Evolutionary conservation across 2,329 filamentous ascomycete genomes (phyloP), one percentile per base, ranked within the genome.

Genomic region (Aspergillus chevalieri): DNA sequence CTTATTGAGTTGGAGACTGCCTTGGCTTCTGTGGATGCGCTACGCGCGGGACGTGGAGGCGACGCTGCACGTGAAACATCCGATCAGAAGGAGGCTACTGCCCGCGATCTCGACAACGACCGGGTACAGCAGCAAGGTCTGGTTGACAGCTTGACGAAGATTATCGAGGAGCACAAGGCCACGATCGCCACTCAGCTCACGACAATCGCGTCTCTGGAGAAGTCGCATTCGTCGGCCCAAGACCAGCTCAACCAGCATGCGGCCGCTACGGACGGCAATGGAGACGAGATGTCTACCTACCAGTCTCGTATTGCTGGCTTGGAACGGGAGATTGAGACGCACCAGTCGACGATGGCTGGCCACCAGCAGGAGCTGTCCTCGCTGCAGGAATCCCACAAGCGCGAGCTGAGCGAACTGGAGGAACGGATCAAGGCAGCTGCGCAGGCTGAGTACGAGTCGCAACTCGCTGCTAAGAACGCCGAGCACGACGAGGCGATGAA

Each of bases 131-230:
- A 88, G 52, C 73, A 84, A 50, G 75, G 79, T 33, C 71, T 84
- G 44, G 72, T 87, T 30, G 72, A 76, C 33, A 76, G 75, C 42
- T 71, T 96, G 39, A 86, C 87, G 54, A 78, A 72, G 51, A 85
- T 95, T 64, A 85, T 96, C 47, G 83, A 91, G 46, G 84, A 89
- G 63, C 90, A 95, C 71, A 91, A 87, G 71, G 73, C 78, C 3
- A 81, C 87, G 34, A 85, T 94, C 59, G 78, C 80, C 54, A 78
- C 75, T 56, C 88, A 91, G 59, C 76, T 83, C 10, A 65, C 78
- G 36, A 87, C 84, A 59, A 83, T 95, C 26, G 77, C 83, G 3
- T 81, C 87, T 56, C 77, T 95, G 12, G 89, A 95, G 67, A 73
- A 84, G 55, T 81, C 85, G 3, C 86, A 94, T 63, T 68, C 79